Percentiles rank a stretch among this genome's conserved stretches.
These are phyloP conservation scores for Rauvolfia tetraphylla DNA, from an alignment of 257 asterid species.

Conservation along the genomic window DNA sequence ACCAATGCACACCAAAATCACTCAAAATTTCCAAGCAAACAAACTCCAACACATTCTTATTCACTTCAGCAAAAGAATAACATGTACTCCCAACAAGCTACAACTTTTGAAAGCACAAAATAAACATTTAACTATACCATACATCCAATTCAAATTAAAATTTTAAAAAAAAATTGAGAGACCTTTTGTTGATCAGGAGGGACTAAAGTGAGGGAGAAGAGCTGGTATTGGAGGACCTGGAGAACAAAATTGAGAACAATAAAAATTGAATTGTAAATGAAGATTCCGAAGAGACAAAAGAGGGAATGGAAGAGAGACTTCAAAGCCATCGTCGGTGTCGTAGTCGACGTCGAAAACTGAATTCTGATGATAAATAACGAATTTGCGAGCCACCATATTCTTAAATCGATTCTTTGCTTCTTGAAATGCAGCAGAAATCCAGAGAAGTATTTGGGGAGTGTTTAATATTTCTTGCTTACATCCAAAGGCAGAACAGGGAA, in stretches of 20 bases:
- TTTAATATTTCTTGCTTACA: not conserved
- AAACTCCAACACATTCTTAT: not conserved
- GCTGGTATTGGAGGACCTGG: slow-evolving; percentile 85
- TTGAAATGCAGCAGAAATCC: not conserved
- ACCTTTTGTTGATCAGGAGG: slow-evolving; percentile 96
- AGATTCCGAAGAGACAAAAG: slow-evolving; percentile 5
- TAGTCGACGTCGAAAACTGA: slow-evolving; percentile 72
- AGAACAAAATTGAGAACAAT: slow-evolving; percentile 20
- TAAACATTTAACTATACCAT: not conserved
- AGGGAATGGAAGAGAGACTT: slow-evolving; percentile 41
- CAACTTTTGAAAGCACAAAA: not conserved
- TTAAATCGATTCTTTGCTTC: slow-evolving; percentile 23
- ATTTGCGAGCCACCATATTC: slow-evolving; percentile 72
- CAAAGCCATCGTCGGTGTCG: slow-evolving; percentile 86
- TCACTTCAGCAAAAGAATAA: not conserved
- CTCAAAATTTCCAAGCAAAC: not conserved
- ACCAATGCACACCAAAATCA: slow-evolving; percentile 11
- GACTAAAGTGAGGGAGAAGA: slow-evolving; percentile 79
- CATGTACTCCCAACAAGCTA: not conserved
- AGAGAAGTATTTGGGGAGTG: too few relatives aligned
- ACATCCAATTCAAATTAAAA: not conserved
- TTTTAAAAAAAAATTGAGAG: not conserved
- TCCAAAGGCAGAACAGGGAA: not conserved
- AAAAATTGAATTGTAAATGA: slow-evolving; percentile 17
- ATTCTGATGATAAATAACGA: slow-evolving; percentile 52